phyloP scores from a whole-genome alignment of 352 stramenopile genomes.

The Globisporangium okanoganense region DNA sequence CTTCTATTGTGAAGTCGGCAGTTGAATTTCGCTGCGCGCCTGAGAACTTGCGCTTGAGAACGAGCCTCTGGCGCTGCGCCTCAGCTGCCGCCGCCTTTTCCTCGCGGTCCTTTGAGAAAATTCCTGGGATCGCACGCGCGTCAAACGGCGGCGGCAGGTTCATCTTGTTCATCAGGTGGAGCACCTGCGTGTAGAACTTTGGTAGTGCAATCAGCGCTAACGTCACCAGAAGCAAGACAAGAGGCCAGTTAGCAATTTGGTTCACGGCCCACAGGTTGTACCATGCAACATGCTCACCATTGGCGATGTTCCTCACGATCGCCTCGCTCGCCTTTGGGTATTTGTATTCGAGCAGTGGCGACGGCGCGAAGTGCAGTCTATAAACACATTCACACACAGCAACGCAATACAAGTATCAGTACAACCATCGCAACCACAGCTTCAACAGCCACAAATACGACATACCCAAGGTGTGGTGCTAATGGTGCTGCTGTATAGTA shows the following conservation, averaged over 20 bases:
- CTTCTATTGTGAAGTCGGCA: slow-evolving; percentile 29
- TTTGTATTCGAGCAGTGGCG: slow-evolving; percentile 83
- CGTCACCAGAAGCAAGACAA: neutral
- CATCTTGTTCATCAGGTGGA: slow-evolving; percentile 93
- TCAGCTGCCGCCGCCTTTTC: neutral
- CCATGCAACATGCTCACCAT: slow-evolving; percentile 37
- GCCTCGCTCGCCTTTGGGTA: slow-evolving; percentile 75
- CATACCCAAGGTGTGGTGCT: slow-evolving; percentile 72
- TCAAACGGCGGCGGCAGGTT: slow-evolving; percentile 84
- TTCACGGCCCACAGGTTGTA: neutral
- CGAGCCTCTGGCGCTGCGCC: neutral
- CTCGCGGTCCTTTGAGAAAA: slow-evolving; percentile 39
- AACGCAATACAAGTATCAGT: neutral
- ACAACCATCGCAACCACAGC: neutral
- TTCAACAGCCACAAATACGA: neutral
- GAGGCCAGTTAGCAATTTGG: too few relatives aligned
- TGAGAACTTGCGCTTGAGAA: slow-evolving; percentile 21
- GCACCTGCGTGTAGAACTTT: slow-evolving; percentile 88
- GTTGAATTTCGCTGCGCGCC: slow-evolving; percentile 5
- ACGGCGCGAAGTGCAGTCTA: slow-evolving; percentile 84
- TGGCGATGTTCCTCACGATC: slow-evolving; percentile 85
- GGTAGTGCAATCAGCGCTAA: slow-evolving; percentile 81
- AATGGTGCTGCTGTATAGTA: slow-evolving; percentile 39
- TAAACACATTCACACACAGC: neutral
- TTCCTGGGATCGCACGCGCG: slow-evolving; percentile 54